A percentile compares a stretch with the other conserved stretches of the same genome.
Evolutionary conservation across 208 protist species (phyloP).

Genomic region (Acanthamoeba rhysodes): DNA sequence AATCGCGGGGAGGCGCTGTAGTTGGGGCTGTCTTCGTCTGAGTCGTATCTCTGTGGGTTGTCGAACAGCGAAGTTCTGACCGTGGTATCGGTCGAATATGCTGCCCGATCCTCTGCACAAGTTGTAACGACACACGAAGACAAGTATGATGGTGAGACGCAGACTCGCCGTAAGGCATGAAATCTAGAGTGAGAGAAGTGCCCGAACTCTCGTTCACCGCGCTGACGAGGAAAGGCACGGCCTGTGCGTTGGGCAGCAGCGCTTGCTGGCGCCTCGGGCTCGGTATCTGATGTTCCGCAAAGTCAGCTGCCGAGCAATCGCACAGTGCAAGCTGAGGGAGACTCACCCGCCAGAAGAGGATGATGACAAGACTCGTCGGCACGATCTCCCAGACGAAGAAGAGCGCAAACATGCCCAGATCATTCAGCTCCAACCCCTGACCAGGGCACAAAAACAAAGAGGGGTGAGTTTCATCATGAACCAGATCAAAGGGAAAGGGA

Average conservation of each 20-base stretch:
- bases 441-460: not conserved
- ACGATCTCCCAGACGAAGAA: slow-evolving; percentile 70
- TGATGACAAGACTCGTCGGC: slow-evolving; percentile 14
- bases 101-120: not conserved
- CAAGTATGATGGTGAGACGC: too few relatives aligned
- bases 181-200: not conserved
- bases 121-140: not conserved
- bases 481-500: not conserved
- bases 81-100: not conserved
- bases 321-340: not conserved
- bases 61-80: not conserved
- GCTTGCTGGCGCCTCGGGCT: not conserved
- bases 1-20: slow-evolving; percentile 32
- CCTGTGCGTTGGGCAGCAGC: not conserved
- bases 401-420: slow-evolving; percentile 29
- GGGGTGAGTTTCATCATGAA: not conserved
- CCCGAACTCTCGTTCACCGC: not conserved
- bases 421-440: not conserved
- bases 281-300: not conserved
- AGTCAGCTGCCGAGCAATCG: too few relatives aligned
- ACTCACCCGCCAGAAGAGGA: slow-evolving; percentile 62
- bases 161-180: not conserved
- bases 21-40: slow-evolving; percentile 6
- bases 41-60: slow-evolving; percentile 60
- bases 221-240: not conserved